Evolutionary conservation across 2,329 filamentous ascomycete genomes (phyloP).

Genomic region (Aspergillus aculeatinus): DNA sequence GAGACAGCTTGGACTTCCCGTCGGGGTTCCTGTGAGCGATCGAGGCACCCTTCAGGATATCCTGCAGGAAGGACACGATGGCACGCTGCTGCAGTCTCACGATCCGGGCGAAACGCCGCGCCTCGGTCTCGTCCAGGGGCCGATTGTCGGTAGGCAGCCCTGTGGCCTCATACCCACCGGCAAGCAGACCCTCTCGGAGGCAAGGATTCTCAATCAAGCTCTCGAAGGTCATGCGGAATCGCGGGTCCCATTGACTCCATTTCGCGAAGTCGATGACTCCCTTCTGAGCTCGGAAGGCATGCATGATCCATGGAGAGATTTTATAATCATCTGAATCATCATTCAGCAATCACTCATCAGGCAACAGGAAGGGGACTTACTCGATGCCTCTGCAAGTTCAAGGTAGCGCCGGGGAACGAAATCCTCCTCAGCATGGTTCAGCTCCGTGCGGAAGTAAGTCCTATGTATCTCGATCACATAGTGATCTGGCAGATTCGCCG

Average conservation of each 20-base stretch:
- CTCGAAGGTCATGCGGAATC: constrained; percentile 26
- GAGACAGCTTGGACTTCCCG: background rate
- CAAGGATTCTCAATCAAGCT: constrained; percentile 11
- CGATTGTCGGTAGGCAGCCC: background rate
- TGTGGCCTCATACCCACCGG: background rate
- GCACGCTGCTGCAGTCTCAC: background rate
- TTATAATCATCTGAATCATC: constrained; percentile 18
- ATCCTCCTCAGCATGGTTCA: constrained; percentile 21
- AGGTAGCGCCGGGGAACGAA: constrained; percentile 24
- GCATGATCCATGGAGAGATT: constrained; percentile 26
- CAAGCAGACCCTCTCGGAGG: background rate
- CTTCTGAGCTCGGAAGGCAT: background rate
- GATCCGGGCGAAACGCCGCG: background rate
- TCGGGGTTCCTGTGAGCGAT: background rate
- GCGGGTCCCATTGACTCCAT: constrained; percentile 24
- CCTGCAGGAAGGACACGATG: background rate
- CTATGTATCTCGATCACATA: constrained; percentile 10
- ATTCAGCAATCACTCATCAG: background rate
- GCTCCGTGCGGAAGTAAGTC: constrained; percentile 23
- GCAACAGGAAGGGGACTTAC: constrained; percentile 14
- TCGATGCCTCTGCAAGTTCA: constrained; percentile 17
- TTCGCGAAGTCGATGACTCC: background rate
- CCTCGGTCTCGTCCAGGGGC: background rate
- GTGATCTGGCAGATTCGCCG: background rate
- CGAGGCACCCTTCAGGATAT: background rate